Evolutionary conservation across 768 basidiomycete genomes (phyloP), one percentile per base, ranked within the genome.

Genomic region (Lactifluus hygrophoroides): DNA sequence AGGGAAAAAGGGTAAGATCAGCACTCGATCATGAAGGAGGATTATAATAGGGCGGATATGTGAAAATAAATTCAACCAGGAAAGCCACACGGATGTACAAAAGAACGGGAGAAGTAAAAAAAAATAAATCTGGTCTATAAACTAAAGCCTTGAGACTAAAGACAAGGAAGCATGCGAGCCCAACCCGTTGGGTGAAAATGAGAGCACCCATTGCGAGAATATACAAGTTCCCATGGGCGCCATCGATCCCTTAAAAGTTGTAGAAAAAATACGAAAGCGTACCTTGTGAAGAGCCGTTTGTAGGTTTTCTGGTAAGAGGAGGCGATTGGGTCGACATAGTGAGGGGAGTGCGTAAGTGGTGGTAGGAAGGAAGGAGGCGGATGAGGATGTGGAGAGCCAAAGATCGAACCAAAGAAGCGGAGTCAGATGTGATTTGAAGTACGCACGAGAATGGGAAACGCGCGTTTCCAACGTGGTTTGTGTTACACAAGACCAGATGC

Each of bases 391-490:
- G 25, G 56, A 51, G 53, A 57, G 53, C 37, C 57, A 56, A 62
- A 56, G 60, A 62, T 57, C 47, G 52, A 51, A 51, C 56, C 37
- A 38, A 57, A 37, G 54, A 56, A 49, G 60, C 57, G 53, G 60
- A 55, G 58, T 51, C 51, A 49, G 63, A 46, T 50, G 56, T 34
- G 56, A 54, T 56, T 56, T 51, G 56, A 62, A 62, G 63, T 64
- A 64, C 51, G 40, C 62, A 56, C 61, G 56, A 58, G 53, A 52
- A 62, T 45, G 49, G 51, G 44, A 58, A 57, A 64, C 63, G 14
- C 63, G 63, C 63, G 61, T 64, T 64, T 64, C 63, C 63, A 64
- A 62, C 63, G 63, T 64, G 63, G 63, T 61, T 54, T 57, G 47
- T 13, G 56, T 45, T 42, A 64, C 54, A 57, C 60, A 57, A 62